phyloP scores from a whole-genome alignment of 805 yeast genomes.

The Metschnikowia colocasiae region DNA sequence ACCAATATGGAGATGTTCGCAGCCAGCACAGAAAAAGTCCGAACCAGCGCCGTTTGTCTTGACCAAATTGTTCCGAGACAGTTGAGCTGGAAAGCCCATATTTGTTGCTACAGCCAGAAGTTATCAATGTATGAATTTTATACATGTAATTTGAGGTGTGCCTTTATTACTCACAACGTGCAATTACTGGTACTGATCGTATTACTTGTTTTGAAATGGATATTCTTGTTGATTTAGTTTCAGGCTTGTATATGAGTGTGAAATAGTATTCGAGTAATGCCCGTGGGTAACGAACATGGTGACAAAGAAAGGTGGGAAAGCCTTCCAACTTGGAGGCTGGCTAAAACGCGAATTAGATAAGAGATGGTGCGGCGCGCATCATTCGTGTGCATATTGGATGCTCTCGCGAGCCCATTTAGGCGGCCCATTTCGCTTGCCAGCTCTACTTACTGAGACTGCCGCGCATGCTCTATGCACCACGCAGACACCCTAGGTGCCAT shows the following conservation, averaged over 20 bases:
- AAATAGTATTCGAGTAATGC: too few species aligned
- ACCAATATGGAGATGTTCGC: background rate
- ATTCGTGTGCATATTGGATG: background rate
- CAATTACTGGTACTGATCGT: too few species aligned
- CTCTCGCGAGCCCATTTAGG: background rate
- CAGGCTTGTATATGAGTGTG: too few species aligned
- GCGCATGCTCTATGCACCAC: background rate
- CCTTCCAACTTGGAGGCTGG: background rate
- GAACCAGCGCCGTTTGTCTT: background rate
- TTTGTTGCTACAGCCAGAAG: background rate
- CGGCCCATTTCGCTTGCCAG: background rate
- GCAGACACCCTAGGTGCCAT: background rate
- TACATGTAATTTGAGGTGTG: too few species aligned
- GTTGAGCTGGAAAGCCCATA: background rate
- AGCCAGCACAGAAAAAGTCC: background rate
- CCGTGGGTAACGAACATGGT: background rate
- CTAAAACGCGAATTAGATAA: constrained; percentile 1
- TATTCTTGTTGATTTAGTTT: too few species aligned
- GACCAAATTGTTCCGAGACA: background rate
- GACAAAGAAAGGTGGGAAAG: background rate
- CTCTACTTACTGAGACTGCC: background rate
- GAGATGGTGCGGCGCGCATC: background rate
- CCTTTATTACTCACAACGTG: too few species aligned
- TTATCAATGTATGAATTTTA: too few species aligned
- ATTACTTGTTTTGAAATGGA: too few species aligned